A percentile compares a stretch with the other conserved stretches of the same genome.
phyloP scores from a whole-genome alignment of 805 yeast species.

The Candida andamanensis region DNA sequence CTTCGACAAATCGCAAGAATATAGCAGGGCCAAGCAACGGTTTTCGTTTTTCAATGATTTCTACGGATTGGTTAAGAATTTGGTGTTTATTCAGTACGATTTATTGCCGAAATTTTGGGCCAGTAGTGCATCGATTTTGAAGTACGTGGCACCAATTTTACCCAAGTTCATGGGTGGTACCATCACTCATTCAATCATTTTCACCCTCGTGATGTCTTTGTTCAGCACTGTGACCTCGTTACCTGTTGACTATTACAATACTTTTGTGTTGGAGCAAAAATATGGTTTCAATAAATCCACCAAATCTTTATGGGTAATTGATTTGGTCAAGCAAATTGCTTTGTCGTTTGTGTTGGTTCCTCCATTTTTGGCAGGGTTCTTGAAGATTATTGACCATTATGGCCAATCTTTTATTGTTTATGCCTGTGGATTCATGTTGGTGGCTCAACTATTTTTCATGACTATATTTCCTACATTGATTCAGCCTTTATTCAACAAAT shows the following conservation, averaged over 20 bases:
- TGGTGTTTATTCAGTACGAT: constrained; percentile 55
- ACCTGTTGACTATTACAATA: constrained; percentile 71
- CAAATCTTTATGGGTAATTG: constrained; percentile 62
- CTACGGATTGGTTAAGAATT: constrained; percentile 49
- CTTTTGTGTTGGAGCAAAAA: constrained; percentile 86
- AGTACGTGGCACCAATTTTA: constrained; percentile 38
- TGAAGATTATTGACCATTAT: constrained; percentile 74
- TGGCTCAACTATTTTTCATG: constrained; percentile 67
- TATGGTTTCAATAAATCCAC: constrained; percentile 93
- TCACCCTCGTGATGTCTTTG: constrained; percentile 52
- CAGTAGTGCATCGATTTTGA: constrained; percentile 59
- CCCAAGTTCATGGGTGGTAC: constrained; percentile 46
- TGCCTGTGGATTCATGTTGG: constrained; percentile 65
- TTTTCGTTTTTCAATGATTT: constrained; percentile 57
- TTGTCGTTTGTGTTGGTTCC: constrained; percentile 59
- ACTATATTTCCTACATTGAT: constrained; percentile 80
- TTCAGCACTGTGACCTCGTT: constrained; percentile 50
- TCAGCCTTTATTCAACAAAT: constrained; percentile 89
- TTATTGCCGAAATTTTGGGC: constrained; percentile 38
- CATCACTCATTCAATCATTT: constrained; percentile 63
- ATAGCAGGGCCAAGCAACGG: constrained; percentile 71
- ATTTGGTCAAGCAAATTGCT: constrained; percentile 55
- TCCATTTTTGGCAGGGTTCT: constrained; percentile 68
- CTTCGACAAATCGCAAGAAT: constrained; percentile 69
- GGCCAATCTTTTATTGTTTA: constrained; percentile 81